phyloP scores from a whole-genome alignment of 805 yeast species.

The Yarrowia keelungensis region DNA sequence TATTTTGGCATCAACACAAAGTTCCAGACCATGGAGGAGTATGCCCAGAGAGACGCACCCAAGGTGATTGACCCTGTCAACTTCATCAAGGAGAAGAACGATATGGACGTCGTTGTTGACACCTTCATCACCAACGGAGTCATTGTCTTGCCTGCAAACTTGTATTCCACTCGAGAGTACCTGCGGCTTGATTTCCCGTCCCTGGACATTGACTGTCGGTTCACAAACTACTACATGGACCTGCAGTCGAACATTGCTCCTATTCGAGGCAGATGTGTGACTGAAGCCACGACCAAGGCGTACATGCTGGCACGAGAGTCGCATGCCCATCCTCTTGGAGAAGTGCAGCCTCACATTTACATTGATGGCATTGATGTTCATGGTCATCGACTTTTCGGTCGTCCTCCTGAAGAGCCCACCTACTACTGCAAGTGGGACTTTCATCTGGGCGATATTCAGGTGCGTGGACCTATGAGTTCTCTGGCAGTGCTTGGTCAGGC shows the following conservation, averaged over 20 bases:
- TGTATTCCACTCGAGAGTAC: constrained; percentile 70
- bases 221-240: constrained; percentile 93
- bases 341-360: constrained; percentile 53
- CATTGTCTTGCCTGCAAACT: constrained; percentile 71
- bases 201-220: constrained; percentile 80
- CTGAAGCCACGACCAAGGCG: constrained; percentile 39
- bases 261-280: constrained; percentile 51
- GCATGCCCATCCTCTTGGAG: background rate
- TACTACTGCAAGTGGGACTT: constrained; percentile 92
- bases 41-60: constrained; percentile 51
- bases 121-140: constrained; percentile 75
- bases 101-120: constrained; percentile 75
- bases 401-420: constrained; percentile 88
- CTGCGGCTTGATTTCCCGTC: constrained; percentile 67
- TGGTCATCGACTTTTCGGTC: constrained; percentile 92
- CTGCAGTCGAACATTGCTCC: constrained; percentile 77
- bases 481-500: constrained; percentile 52
- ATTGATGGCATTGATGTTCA: constrained; percentile 71
- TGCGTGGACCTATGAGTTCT: constrained; percentile 55
- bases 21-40: constrained; percentile 88
- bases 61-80: constrained; percentile 38
- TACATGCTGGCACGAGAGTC: constrained; percentile 41
- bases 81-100: constrained; percentile 57
- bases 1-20: constrained; percentile 88
- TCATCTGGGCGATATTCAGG: constrained; percentile 62